These are phyloP conservation scores for Dichotomocladium elegans DNA, from an alignment of 371 early-diverging fungal genomes.

Conservation along the genomic window DNA sequence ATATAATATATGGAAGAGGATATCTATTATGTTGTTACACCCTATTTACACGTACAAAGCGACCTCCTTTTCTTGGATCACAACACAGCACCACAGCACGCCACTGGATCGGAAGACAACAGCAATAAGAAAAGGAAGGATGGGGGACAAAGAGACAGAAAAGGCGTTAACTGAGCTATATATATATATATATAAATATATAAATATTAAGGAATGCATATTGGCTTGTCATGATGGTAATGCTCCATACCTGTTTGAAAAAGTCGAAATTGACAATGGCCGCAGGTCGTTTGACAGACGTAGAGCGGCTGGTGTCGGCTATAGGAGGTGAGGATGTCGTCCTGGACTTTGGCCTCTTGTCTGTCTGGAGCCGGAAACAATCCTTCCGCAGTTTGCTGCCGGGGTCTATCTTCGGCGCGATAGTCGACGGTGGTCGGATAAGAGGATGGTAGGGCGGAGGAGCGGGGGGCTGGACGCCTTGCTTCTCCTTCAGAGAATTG, in stretches of 20 bases:
- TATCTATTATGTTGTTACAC: too few relatives aligned
- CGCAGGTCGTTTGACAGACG: constrained; percentile 12
- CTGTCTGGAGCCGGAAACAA: neutral
- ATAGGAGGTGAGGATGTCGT: neutral
- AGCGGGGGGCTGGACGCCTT: neutral
- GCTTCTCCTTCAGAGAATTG: neutral
- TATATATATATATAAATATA: too few relatives aligned
- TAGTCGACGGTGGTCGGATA: constrained; percentile 3
- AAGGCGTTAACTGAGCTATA: too few relatives aligned
- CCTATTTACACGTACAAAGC: too few relatives aligned
- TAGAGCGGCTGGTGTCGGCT: neutral
- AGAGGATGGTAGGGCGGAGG: neutral
- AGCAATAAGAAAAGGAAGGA: too few relatives aligned
- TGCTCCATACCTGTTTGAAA: constrained; percentile 28
- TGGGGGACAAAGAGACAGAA: too few relatives aligned
- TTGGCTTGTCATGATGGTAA: too few relatives aligned
- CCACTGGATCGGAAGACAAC: too few relatives aligned
- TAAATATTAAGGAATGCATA: too few relatives aligned
- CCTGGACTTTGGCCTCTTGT: neutral
- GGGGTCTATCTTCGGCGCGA: neutral
- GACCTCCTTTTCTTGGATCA: too few relatives aligned
- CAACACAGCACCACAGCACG: too few relatives aligned
- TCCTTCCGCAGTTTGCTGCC: neutral
- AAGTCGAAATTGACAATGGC: constrained; percentile 29
- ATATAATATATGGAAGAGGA: too few relatives aligned